phyloP scores from a whole-genome alignment of 2,329 filamentous ascomycete genomes.

The Amauroascus niger region DNA sequence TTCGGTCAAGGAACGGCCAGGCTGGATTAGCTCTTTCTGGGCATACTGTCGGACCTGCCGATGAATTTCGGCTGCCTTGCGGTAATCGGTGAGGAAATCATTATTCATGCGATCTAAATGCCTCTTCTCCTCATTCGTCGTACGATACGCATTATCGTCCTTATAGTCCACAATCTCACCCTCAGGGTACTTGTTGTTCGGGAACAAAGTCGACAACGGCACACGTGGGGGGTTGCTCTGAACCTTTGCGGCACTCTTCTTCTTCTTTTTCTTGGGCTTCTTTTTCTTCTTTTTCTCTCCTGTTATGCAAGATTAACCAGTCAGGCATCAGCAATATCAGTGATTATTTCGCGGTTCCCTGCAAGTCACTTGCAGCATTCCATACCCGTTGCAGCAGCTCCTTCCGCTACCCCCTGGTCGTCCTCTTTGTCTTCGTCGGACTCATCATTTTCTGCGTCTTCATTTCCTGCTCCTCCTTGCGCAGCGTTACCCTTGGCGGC shows the following conservation, averaged over 20 bases:
- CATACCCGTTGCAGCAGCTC: conserved; percentile 32
- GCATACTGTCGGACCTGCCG: conserved; percentile 78
- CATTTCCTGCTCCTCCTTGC: conserved; percentile 31
- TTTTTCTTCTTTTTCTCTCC: conserved; percentile 68
- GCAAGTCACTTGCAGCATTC: conserved; percentile 8
- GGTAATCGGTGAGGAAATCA: conserved; percentile 71
- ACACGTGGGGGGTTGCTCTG: conserved; percentile 73
- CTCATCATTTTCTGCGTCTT: conserved; percentile 44
- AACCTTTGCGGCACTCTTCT: conserved; percentile 49
- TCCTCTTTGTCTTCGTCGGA: conserved; percentile 48
- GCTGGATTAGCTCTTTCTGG: conserved; percentile 62
- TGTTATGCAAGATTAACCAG: background rate
- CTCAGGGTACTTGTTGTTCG: conserved; percentile 60
- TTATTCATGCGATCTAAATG: conserved; percentile 71
- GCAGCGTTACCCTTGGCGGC: conserved; percentile 24
- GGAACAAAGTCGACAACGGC: conserved; percentile 62
- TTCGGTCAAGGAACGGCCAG: conserved; percentile 67
- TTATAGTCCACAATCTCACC: conserved; percentile 71
- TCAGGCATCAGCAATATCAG: background rate
- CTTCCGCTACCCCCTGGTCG: conserved; percentile 32
- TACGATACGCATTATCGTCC: conserved; percentile 67
- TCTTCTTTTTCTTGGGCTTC: conserved; percentile 67
- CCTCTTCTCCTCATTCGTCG: conserved; percentile 74
- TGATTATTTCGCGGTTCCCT: background rate
- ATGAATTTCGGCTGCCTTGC: conserved; percentile 79